These are phyloP conservation scores for Amylostereum areolatum DNA, from an alignment of 1,284 basidiomycete species.

Conservation along the genomic window DNA sequence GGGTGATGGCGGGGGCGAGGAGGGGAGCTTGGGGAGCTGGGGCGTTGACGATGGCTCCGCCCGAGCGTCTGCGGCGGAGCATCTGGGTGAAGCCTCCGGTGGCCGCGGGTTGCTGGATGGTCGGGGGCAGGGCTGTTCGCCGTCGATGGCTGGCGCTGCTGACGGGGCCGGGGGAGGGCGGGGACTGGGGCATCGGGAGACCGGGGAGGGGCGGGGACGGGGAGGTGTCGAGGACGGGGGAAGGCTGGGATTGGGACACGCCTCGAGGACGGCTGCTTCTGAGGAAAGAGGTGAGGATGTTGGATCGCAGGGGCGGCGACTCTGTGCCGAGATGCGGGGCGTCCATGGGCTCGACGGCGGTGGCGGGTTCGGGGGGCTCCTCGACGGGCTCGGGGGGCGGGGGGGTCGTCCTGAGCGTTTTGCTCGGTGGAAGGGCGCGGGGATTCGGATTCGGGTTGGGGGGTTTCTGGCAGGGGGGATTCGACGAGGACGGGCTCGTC, in stretches of 20 bases:
- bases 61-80: slow-evolving; percentile 29
- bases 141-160: slow-evolving; percentile 22
- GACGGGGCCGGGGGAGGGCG: slow-evolving; percentile 14
- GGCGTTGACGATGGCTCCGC: slow-evolving; percentile 25
- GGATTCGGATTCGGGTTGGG: no score
- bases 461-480: no score
- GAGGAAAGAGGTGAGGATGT: slow-evolving; percentile 33
- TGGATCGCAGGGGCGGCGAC: slow-evolving; percentile 9
- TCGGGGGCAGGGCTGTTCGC: slow-evolving; percentile 20
- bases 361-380: no score
- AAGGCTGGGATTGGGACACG: slow-evolving; percentile 32
- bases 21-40: slow-evolving; percentile 22
- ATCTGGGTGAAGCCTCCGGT: slow-evolving; percentile 25
- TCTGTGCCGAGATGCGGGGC: slow-evolving; percentile 8
- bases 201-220: slow-evolving; percentile 22
- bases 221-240: slow-evolving; percentile 20
- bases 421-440: no score
- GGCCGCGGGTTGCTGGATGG: slow-evolving; percentile 22
- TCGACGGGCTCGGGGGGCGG: no score
- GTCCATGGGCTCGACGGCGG: slow-evolving; percentile 5
- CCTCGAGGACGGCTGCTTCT: slow-evolving; percentile 32
- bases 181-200: slow-evolving; percentile 13
- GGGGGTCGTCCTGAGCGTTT: no score
- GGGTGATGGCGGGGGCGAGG: slow-evolving; percentile 18
- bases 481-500: no score